Conservation (phyloP, 768 basidiomycete species). For the Tulasnella sp. region DNA sequence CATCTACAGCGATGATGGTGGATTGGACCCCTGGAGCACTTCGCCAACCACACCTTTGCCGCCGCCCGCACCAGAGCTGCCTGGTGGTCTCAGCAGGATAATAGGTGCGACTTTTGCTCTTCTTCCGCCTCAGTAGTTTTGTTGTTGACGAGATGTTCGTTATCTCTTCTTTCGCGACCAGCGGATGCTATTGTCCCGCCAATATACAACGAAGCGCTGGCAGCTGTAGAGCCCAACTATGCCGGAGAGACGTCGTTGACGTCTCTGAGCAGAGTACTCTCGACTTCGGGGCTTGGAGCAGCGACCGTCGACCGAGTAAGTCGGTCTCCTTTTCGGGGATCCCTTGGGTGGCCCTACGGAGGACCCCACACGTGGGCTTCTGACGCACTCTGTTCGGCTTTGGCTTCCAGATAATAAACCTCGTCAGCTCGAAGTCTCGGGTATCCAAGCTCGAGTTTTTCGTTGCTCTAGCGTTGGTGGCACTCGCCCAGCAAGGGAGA, state of each 20-base stretch:
- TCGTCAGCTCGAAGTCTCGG: constrained; percentile 74
- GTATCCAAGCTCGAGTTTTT: constrained; percentile 92
- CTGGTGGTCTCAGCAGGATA: constrained; percentile 35
- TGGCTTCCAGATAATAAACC: constrained; percentile 73
- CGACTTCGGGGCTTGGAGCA: constrained; percentile 80
- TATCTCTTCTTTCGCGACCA: constrained; percentile 41
- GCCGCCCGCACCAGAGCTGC: constrained; percentile 36
- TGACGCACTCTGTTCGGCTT: not conserved
- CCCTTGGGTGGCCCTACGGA: not conserved
- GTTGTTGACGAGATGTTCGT: constrained; percentile 20
- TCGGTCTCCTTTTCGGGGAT: constrained; percentile 6
- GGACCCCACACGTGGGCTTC: constrained; percentile 7
- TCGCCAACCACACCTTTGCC: constrained; percentile 42
- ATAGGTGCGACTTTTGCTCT: constrained; percentile 31
- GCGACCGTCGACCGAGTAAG: constrained; percentile 81
- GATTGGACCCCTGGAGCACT: constrained; percentile 46
- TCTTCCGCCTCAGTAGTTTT: not conserved
- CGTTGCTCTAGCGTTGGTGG: constrained; percentile 84
- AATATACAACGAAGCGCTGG: constrained; percentile 74
- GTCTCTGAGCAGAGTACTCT: constrained; percentile 76
- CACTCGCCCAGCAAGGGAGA: constrained; percentile 80
- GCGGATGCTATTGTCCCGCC: constrained; percentile 80
- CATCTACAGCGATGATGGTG: constrained; percentile 39
- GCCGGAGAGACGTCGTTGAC: constrained; percentile 82
- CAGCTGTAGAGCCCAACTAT: constrained; percentile 68